These are phyloP conservation scores for Exophiala aquamarina DNA, from an alignment of 2,329 filamentous ascomycete genomes.

Conservation along the genomic window DNA sequence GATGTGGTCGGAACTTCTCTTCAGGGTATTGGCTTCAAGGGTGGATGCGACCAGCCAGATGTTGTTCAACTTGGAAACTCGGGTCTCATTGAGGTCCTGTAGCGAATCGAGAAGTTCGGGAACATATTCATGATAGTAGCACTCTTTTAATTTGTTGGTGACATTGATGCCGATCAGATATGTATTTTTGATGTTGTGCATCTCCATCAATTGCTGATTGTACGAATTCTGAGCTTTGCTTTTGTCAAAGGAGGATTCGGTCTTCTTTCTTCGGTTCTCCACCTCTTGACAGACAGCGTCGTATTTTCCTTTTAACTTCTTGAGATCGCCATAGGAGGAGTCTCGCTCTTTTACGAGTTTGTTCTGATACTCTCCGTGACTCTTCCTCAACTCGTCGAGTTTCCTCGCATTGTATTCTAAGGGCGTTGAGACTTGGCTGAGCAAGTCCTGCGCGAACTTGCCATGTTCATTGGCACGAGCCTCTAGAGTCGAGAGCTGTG, in stretches of 20 bases:
- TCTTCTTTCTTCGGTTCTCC: constrained; percentile 91
- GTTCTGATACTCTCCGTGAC: constrained; percentile 81
- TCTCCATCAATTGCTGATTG: constrained; percentile 87
- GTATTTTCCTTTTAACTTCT: constrained; percentile 91
- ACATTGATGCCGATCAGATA: constrained; percentile 96
- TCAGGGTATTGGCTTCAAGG: constrained; percentile 77
- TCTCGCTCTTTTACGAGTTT: constrained; percentile 92
- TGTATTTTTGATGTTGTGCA: constrained; percentile 98
- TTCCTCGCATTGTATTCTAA: constrained; percentile 70
- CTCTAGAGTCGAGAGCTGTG: constrained; percentile 88
- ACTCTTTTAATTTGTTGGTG: constrained; percentile 95
- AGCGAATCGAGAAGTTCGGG: constrained; percentile 87
- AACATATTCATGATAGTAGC: constrained; percentile 95
- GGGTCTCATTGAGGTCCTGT: constrained; percentile 89
- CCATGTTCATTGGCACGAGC: constrained; percentile 86
- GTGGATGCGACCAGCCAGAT: constrained; percentile 80
- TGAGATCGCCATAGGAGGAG: constrained; percentile 75
- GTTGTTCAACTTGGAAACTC: constrained; percentile 77
- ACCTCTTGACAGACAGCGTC: constrained; percentile 92
- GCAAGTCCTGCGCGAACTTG: constrained; percentile 73
- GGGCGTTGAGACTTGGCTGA: constrained; percentile 81
- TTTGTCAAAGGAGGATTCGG: constrained; percentile 91
- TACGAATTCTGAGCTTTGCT: constrained; percentile 87
- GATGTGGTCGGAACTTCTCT: constrained; percentile 70
- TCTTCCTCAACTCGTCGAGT: constrained; percentile 91